Evolutionary conservation across 257 asterid species (phyloP).

Genomic region (Salvia miltiorrhiza): DNA sequence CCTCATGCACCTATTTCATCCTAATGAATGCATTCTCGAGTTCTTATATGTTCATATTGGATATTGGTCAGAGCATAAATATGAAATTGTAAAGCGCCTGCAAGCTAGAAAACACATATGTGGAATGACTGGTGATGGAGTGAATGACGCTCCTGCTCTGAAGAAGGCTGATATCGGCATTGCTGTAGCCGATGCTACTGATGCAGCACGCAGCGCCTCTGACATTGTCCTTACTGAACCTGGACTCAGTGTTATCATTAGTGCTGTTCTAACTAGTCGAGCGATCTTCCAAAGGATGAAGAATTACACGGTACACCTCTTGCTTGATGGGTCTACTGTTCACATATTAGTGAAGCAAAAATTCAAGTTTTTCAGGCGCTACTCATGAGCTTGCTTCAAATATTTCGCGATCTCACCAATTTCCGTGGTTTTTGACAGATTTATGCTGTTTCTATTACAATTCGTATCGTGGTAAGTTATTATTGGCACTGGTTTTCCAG

Average conservation of each 20-base stretch:
- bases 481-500: background rate
- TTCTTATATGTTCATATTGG: background rate
- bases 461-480: slow-evolving; percentile 91
- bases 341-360: background rate
- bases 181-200: slow-evolving; percentile 99
- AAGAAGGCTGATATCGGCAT: slow-evolving; percentile 98
- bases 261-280: slow-evolving; percentile 97
- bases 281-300: slow-evolving; percentile 99
- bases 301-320: slow-evolving; percentile 73
- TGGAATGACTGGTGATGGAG: slow-evolving; percentile 99
- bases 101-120: slow-evolving; percentile 97
- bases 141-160: slow-evolving; percentile 95
- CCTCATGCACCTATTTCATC: background rate
- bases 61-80: slow-evolving; percentile 73
- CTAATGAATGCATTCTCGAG: background rate
- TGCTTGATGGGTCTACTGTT: background rate
- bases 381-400: background rate
- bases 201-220: slow-evolving; percentile 99
- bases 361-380: background rate
- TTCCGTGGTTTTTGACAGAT: slow-evolving; percentile 51
- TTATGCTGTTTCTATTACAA: slow-evolving; percentile 96
- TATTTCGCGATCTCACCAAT: slow-evolving; percentile 9
- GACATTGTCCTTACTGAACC: slow-evolving; percentile 98
- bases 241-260: slow-evolving; percentile 93
- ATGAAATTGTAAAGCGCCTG: slow-evolving; percentile 93